Base-by-base conservation (phyloP, 805 yeast genomes). In the Starmerella gropengiesseri region DNA sequence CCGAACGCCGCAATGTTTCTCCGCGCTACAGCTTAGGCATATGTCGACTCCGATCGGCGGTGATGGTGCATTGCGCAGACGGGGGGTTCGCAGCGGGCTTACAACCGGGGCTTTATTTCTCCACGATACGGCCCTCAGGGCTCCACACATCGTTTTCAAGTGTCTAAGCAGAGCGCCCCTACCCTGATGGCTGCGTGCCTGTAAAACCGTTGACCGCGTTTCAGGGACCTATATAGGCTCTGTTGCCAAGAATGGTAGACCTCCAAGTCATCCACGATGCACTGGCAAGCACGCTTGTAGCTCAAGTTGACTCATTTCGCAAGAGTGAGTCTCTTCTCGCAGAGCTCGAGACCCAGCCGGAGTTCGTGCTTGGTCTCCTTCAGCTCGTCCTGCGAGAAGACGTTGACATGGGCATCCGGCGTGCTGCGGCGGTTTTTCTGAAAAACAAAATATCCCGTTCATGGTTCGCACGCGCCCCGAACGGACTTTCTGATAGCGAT, bases 351-450 rank as follows among this genome's bases (percentile, higher is more conserved):
- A 54, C 57, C 22, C 60, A 69, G 3, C 75, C 81, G 1, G 94
- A 94, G 5, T 87, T 87, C 56, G 63, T 84, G 30, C 81, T 81
- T 5, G 87, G 89, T 1, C 82, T 94, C 60, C 64, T 89, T 36
- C 89, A 83, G 56, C 78, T 86, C 40, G 68, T 85, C 16, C 58
- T 71, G 14, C 71, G 74, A 17, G 62, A 62, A 6, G 73, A 70
- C 14, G 75, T 71, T 13, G 65, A 74, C 5, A 60, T 62, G 2
- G 72, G 68, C 19, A 68, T 81, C 38, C 72, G 77, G 52, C 65
- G 75, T 37, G 82, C 93, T 11, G 80, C 93, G 2, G 86, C 91
- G 0, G 77, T 89, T 4, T 84, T 75, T 60, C 74, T 85, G 60
- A 89, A 89, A 59, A 87, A 89, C 60, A 69, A 77, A 44, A 69